Evolutionary conservation across 345 rosid genomes (phyloP), one percentile per base, ranked within the genome.

Genomic region (Brassica juncea): DNA sequence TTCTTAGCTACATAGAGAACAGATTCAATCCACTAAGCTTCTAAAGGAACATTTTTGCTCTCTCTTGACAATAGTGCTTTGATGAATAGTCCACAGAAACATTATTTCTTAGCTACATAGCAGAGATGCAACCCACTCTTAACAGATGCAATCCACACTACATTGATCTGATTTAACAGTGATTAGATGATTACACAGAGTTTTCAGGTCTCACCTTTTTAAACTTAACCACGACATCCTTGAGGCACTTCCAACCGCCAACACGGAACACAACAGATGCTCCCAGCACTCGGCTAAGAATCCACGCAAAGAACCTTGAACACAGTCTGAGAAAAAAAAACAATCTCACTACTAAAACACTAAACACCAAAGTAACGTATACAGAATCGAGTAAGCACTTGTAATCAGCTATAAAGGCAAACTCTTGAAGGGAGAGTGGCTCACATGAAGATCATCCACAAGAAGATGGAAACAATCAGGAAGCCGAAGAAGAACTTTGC

Each of bases 231-330:
- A 88, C 86, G 1, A 95, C 85, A 74, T 95, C 97, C 72, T 87
- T 86, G 62, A 95, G 82, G 71, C 94, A 91, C 85, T 93, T 95
- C 99, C 98, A 95, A 66, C 99, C 94, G 32, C 92, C 93, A 82
- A 93, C 86, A 15, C 93, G 94, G 44, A 95, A 91, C 73, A 81
- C 86, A 74, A 95, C 88, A 31, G 93, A 88, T 32, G 88, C 98
- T 83, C 97, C 92, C 14, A 95, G 16, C 11, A 87, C 78, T 68
- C 91, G 85, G 86, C 99, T 88, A 76, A 93, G 82, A 80, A 91
- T 79, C 93, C 87, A 95, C 12, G 99, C 97, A 75, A 87, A 83
- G 85, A 91, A 71, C 84, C 97, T 90, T 49, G 83, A 81, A 66
- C 73, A 76, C 59, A 81, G 69, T 76, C 83, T 81, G 37, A 4